phyloP scores from a whole-genome alignment of 768 basidiomycete genomes.

The Xerocomellus chrysenteron region DNA sequence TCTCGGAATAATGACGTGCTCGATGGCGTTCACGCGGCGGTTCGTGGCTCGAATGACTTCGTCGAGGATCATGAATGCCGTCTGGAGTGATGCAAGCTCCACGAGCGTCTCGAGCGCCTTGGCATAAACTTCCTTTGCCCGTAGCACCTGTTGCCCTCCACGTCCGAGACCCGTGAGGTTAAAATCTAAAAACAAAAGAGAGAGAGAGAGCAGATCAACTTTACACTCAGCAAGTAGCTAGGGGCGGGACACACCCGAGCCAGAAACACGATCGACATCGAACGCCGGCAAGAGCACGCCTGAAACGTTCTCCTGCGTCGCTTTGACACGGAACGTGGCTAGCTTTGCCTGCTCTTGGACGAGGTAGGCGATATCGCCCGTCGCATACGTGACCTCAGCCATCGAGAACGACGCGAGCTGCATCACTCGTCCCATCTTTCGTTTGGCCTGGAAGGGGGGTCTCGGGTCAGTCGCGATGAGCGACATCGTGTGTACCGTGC shows the following conservation, averaged over 20 bases:
- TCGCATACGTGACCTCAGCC: slow-evolving; percentile 97
- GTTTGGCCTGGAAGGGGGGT: slow-evolving; percentile 71
- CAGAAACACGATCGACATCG: slow-evolving; percentile 82
- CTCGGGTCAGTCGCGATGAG: slow-evolving; percentile 19
- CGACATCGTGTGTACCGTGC: not conserved
- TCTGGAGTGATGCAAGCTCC: slow-evolving; percentile 94
- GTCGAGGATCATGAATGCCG: slow-evolving; percentile 97
- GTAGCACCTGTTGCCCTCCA: slow-evolving; percentile 94
- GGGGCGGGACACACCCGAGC: slow-evolving; percentile 58
- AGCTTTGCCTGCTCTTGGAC: slow-evolving; percentile 94
- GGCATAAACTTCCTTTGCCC: slow-evolving; percentile 95
- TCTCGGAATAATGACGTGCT: slow-evolving; percentile 93
- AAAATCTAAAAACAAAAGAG: slow-evolving; percentile 62
- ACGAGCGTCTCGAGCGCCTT: slow-evolving; percentile 97
- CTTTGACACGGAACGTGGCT: slow-evolving; percentile 90
- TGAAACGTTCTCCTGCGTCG: slow-evolving; percentile 97
- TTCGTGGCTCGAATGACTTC: slow-evolving; percentile 99
- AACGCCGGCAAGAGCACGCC: slow-evolving; percentile 96
- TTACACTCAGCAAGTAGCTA: not conserved
- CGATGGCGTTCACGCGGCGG: slow-evolving; percentile 97
- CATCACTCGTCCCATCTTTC: slow-evolving; percentile 99
- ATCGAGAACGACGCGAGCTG: slow-evolving; percentile 98
- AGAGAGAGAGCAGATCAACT: not conserved
- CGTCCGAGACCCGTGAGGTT: slow-evolving; percentile 96
- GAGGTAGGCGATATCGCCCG: slow-evolving; percentile 95